Evolutionary conservation across 2,329 filamentous ascomycete genomes (phyloP).

Genomic region (Sporothrix humicola): DNA sequence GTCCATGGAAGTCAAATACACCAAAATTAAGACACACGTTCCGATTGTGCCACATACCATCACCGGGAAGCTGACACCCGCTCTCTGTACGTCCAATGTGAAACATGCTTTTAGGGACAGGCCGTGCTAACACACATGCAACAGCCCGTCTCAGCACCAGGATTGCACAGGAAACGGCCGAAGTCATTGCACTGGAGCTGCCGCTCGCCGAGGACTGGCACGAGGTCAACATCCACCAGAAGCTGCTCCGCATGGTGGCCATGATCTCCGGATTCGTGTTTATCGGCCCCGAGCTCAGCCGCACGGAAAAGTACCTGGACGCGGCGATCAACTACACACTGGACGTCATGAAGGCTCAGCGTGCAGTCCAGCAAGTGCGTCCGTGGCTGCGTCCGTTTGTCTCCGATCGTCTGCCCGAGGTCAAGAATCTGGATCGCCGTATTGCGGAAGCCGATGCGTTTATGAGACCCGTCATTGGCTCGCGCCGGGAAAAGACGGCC

Average conservation of each 20-base stretch:
- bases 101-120: neutral
- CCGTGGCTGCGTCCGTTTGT: constrained; percentile 47
- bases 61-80: constrained; percentile 45
- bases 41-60: constrained; percentile 43
- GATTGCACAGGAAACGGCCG: constrained; percentile 49
- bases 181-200: constrained; percentile 46
- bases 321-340: constrained; percentile 55
- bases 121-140: neutral
- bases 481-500: constrained; percentile 41
- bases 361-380: constrained; percentile 41
- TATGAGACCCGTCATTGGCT: constrained; percentile 46
- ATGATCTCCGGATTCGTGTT: constrained; percentile 55
- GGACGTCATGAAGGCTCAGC: constrained; percentile 48
- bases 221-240: constrained; percentile 48
- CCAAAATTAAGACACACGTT: constrained; percentile 41
- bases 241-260: constrained; percentile 53
- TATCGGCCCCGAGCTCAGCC: constrained; percentile 54
- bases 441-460: constrained; percentile 46
- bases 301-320: constrained; percentile 52
- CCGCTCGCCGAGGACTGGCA: constrained; percentile 50
- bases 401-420: constrained; percentile 44
- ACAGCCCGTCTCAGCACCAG: constrained; percentile 44
- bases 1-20: constrained; percentile 46
- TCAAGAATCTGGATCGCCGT: constrained; percentile 45
- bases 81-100: constrained; percentile 40